Base-by-base conservation (phyloP, 2,329 filamentous ascomycete genomes). In the Aspergillus spinulosporus region DNA sequence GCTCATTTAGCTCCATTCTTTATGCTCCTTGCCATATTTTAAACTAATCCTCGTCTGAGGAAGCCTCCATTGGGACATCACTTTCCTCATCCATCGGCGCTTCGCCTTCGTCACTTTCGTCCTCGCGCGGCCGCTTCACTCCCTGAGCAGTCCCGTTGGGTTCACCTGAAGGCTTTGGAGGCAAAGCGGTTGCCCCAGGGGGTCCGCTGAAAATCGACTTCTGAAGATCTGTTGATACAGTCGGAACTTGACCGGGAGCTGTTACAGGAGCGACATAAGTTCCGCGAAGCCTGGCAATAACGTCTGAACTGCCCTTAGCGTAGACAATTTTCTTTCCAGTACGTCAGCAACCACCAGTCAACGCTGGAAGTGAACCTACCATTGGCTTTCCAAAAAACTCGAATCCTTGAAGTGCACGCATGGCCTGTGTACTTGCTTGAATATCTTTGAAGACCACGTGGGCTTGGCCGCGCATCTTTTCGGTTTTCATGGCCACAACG, bases 381-480 rank as follows among this genome's bases (percentile, higher is more conserved):
- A 99, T 86, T 62, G 91, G 83, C 62, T 85, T 86, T 12, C 92
- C 94, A 62, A 95, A 88, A 63, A 99, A 92, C 2, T 89, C 84
- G 67, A 91, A 90, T 2, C 90, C 91, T 65, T 97, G 88, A 48
- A 97, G 78, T 8, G 90, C 86, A 62, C 93, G 82, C 90, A 99
- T 90, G 1, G 94, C 94, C 71, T 96, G 91, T 26, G 92, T 96
- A 50, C 92, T 91, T n/a, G 90, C 86, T 64, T 96, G 89, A 36
- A 93, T 81, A 72, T 99, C 93, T 57, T 90, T 85, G 72, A 92
- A 97, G 11, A 94, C 89, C 59, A 99, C 80, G 69, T 97, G 94
- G 59, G 94, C 94, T 76, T 99, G 94, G 2, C 94, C 94, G 49
- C 94, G 88, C 92, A 97, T 97, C 77, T 91, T 91, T 72, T 82